Evolutionary conservation across 805 yeast species (phyloP), one percentile per base, ranked within the genome.

Genomic region (Saturnispora saitoi): DNA sequence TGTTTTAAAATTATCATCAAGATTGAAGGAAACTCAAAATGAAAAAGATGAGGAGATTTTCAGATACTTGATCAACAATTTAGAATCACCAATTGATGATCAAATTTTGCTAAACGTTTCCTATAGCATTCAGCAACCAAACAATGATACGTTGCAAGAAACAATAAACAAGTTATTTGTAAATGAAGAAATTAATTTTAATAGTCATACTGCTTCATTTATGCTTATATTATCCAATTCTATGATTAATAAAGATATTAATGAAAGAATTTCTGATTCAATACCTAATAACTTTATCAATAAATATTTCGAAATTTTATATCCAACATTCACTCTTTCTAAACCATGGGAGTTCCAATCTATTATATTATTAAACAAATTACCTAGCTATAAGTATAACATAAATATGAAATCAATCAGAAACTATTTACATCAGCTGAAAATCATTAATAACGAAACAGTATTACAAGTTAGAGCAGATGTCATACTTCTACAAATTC

Each of bases 311-410:
- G 20, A n/a, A 10, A 24, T 31, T 3, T 19, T 47, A 3, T 52
- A 49, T 32, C 48, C 47, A 2, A 14, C 29, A 7, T 40, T 50
- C n/a, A 32, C 44, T 9, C 24, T 53, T 4, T 19, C 47, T 4
- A 32, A 32, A 22, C 54, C 52, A 28, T 53, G 54, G 54, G 52
- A 50, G 11, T 37, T 53, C 31, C 56, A 53, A 22, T 50, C 54
- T 12, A 53, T 53, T 22, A 32, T 26, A 5, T 31, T 53, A 19
- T 28, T 53, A 1, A 51, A 47, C 10, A 50, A 48, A 36, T 14
- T 50, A 3, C 50, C 50, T 26, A 2, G 26, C n/a, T n/a, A 9
- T 11, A 15, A 36, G 12, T 19, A 45, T 4, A 17, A 28, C 3
- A 30, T 45, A 6, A 12, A n/a, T 12, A 15, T 19, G 22, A n/a